phyloP scores from a whole-genome alignment of 257 asterid species.

The Ophiorrhiza pumila region DNA sequence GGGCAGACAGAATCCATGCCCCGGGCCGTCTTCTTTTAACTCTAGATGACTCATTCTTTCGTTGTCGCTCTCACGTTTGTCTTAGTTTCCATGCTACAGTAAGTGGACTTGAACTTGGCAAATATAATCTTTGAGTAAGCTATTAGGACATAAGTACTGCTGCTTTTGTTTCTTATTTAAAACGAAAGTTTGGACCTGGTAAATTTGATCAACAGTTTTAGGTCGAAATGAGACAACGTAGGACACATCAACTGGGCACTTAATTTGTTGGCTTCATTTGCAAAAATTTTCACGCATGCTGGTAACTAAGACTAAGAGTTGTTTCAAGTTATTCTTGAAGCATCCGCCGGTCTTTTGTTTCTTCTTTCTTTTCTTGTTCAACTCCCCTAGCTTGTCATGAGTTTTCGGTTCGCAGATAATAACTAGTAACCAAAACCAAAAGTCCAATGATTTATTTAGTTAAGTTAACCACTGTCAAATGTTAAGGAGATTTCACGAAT shows the following conservation, averaged over 20 bases:
- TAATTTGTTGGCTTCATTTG: not conserved
- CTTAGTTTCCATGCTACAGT: not conserved
- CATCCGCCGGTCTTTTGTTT: conserved; percentile 14
- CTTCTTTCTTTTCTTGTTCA: not conserved
- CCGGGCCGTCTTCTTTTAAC: not conserved
- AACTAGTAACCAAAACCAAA: not conserved
- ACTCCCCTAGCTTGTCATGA: not conserved
- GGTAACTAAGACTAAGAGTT: not conserved
- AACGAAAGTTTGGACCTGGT: not conserved
- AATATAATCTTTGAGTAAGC: too few relatives aligned
- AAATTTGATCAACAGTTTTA: not conserved
- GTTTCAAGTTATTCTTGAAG: conserved; percentile 4
- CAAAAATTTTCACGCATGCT: not conserved
- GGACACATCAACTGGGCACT: not conserved
- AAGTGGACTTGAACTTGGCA: too few relatives aligned
- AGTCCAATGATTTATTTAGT: too few relatives aligned
- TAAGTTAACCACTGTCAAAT: too few relatives aligned
- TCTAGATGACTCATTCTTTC: not conserved
- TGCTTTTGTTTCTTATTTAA: not conserved
- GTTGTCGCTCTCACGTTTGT: not conserved
- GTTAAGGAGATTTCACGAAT: too few relatives aligned
- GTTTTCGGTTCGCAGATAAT: not conserved
- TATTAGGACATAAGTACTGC: not conserved
- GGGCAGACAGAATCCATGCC: not conserved
- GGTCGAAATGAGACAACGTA: not conserved